phyloP scores from a whole-genome alignment of 768 basidiomycete genomes.

The Leccinum sublutescens region DNA sequence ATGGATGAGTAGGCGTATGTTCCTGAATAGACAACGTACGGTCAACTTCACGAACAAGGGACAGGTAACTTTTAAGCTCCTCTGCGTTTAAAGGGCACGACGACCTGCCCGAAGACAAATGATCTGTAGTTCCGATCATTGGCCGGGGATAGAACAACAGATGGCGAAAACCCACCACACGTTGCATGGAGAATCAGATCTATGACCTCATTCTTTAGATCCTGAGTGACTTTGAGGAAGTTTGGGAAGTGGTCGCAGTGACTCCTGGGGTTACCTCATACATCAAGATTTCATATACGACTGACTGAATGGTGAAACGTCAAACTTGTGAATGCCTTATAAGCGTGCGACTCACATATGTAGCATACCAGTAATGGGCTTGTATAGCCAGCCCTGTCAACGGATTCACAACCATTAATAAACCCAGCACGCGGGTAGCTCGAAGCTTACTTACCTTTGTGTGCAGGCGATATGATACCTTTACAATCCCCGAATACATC shows the following conservation, averaged over 20 bases:
- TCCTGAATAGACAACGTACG: slow-evolving; percentile 11
- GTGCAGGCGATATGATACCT: slow-evolving; percentile 17
- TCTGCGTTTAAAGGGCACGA: slow-evolving; percentile 17
- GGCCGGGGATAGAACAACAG: background rate
- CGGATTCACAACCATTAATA: slow-evolving; percentile 28
- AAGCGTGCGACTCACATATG: slow-evolving; percentile 3
- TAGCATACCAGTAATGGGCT: slow-evolving; percentile 36
- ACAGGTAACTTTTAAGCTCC: slow-evolving; percentile 19
- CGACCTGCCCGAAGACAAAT: too few species aligned
- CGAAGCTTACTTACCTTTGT: slow-evolving; percentile 26
- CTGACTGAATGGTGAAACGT: background rate
- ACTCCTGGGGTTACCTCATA: background rate
- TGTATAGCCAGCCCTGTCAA: slow-evolving; percentile 33
- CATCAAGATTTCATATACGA: background rate
- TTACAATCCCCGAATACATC: slow-evolving; percentile 29
- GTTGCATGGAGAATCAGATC: slow-evolving; percentile 26
- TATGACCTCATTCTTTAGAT: slow-evolving; percentile 25
- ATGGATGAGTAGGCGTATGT: background rate
- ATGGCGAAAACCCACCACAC: slow-evolving; percentile 16
- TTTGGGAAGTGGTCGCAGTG: slow-evolving; percentile 35
- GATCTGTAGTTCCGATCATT: slow-evolving; percentile 14
- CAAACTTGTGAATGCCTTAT: background rate
- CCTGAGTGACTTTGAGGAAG: slow-evolving; percentile 22
- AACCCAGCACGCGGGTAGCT: too few species aligned
- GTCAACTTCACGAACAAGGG: slow-evolving; percentile 25